Conservation (phyloP, 352 stramenopile species). For the Phytophthora constricta region DNA sequence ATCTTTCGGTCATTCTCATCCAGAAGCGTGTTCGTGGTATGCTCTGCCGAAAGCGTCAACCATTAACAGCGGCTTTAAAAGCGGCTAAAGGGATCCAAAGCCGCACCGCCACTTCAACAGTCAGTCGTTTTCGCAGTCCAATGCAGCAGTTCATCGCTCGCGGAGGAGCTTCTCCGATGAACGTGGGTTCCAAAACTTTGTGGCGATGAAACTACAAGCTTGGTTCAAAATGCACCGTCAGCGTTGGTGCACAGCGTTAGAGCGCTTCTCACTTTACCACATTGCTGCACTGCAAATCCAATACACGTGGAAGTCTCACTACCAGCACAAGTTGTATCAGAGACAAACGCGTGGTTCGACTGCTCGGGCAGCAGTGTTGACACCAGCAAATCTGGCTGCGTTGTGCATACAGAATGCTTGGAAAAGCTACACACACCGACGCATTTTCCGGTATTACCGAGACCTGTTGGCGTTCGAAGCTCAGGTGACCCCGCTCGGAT, state of each 20-base stretch:
- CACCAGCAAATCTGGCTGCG: constrained; percentile 50
- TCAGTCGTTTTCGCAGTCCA: constrained; percentile 35
- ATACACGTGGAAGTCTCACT: constrained; percentile 68
- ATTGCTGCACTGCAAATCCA: constrained; percentile 89
- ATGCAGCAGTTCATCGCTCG: constrained; percentile 79
- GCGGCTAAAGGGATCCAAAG: constrained; percentile 6
- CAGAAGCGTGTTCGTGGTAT: constrained; percentile 75
- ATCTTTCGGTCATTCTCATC: constrained; percentile 80
- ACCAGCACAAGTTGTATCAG: constrained; percentile 48
- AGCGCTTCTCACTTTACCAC: constrained; percentile 80
- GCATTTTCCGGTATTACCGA: constrained; percentile 83
- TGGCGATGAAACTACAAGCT: constrained; percentile 64
- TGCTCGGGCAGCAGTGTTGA: constrained; percentile 22
- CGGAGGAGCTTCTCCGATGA: constrained; percentile 64
- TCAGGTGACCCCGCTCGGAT: constrained; percentile 80
- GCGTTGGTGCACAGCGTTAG: constrained; percentile 50
- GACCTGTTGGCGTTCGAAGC: constrained; percentile 85
- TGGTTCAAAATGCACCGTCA: constrained; percentile 71
- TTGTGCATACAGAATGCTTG: constrained; percentile 65
- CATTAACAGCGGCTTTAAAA: background rate
- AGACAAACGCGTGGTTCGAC: constrained; percentile 6
- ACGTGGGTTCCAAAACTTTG: constrained; percentile 63
- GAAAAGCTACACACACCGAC: constrained; percentile 76
- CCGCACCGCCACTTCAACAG: background rate
- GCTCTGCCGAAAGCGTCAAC: constrained; percentile 47